Evolutionary conservation across 1,284 basidiomycete species (phyloP), one percentile per base, ranked within the genome.

Genomic region (Athelia psychrophila): DNA sequence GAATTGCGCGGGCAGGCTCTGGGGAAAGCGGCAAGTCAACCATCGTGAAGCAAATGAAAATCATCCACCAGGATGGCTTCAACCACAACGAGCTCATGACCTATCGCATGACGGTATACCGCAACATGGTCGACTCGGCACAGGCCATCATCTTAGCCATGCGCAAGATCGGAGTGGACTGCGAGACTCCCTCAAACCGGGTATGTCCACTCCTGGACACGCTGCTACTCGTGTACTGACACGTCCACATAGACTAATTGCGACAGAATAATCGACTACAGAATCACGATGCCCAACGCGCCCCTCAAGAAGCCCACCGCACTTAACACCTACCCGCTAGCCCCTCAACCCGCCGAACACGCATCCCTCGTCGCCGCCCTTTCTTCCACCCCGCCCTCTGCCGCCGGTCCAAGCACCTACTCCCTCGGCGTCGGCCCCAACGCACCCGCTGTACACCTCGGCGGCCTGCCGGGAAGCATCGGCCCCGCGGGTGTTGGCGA

Each of bases 41-140:
- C 0, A 94, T 98, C 59, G 93, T 98, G 46, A 98, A 98, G 72
- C 96, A 98, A 72, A 98, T 98, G 95, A 98, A 97, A 79, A 98
- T 98, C 58, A 96, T 98, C 54, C 93, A 98, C 70, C 93, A 98
- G 70, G 88, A 91, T 61, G 96, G 96, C 8, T 98, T 95, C 73
- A 84, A 85, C 0, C 70, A 72, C 20, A 82, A 92, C 1, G 95
- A 98, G 69, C 81, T 95, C 35, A 73, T 89, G 55, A 77, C 84
- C 2, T 97, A 86, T 72, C 80, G 90, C 35, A 81, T 87, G 1
- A 87, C 89, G 18, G 86, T 98, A 46, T 91, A 95, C 80, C 71
- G 91, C 78, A 89, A 89, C 66, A 83, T 95, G 4, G 75, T 95
- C 58, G 94, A 96, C 65, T 93, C 88, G 2, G 94, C 93, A 0